These are phyloP conservation scores for Fusarium penzigii DNA, from an alignment of 2,329 filamentous ascomycete genomes.

Conservation along the genomic window DNA sequence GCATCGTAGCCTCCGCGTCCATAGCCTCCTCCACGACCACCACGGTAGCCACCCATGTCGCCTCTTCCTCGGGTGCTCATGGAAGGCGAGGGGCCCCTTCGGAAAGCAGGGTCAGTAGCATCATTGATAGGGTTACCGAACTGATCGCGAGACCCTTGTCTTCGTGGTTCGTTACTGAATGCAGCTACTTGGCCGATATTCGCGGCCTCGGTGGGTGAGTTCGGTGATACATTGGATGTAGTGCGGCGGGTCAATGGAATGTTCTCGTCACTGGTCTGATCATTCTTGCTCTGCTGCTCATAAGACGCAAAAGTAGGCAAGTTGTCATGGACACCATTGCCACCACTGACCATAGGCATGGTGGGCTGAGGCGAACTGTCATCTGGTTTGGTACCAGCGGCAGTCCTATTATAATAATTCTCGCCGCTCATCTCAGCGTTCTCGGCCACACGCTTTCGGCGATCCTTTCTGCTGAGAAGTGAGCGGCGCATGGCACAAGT, in stretches of 20 bases:
- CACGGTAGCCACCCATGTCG: slow-evolving; percentile 46
- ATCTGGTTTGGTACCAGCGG: slow-evolving; percentile 49
- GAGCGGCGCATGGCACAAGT: slow-evolving; percentile 95
- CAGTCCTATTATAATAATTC: slow-evolving; percentile 80
- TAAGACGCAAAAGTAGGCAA: slow-evolving; percentile 63
- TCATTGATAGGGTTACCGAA: slow-evolving; percentile 61
- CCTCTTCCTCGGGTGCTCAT: slow-evolving; percentile 58
- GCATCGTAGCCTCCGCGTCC: slow-evolving; percentile 53
- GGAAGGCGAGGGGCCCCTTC: slow-evolving; percentile 47
- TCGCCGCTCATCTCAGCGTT: slow-evolving; percentile 97
- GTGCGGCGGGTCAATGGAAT: slow-evolving; percentile 69
- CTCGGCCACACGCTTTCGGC: slow-evolving; percentile 86
- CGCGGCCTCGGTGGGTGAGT: slow-evolving; percentile 43
- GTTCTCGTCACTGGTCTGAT: slow-evolving; percentile 66
- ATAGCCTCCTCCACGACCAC: slow-evolving; percentile 46
- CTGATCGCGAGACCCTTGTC: slow-evolving; percentile 56
- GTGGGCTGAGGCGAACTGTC: slow-evolving; percentile 55
- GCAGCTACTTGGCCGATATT: slow-evolving; percentile 36
- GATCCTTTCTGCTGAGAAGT: slow-evolving; percentile 86
- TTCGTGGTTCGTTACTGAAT: slow-evolving; percentile 36
- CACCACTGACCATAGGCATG: slow-evolving; percentile 57
- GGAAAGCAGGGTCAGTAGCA: slow-evolving; percentile 45
- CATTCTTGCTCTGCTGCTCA: slow-evolving; percentile 65
- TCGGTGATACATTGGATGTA: slow-evolving; percentile 59
- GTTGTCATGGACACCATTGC: slow-evolving; percentile 51